phyloP scores from a whole-genome alignment of 2,329 filamentous ascomycete species.

The Xylariomycetidae sp. region DNA sequence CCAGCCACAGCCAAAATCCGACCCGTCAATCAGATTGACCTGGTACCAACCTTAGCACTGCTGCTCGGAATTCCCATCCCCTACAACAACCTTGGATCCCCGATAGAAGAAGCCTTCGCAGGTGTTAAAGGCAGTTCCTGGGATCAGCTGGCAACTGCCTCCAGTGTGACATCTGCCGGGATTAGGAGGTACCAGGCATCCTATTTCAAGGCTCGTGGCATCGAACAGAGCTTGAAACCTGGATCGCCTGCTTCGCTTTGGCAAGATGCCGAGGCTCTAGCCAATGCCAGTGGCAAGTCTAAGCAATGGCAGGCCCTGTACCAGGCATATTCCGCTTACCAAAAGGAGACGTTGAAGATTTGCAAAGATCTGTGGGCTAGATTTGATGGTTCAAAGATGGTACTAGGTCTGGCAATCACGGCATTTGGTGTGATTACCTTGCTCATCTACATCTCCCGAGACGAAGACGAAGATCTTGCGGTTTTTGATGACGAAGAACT shows the following conservation, averaged over 20 bases:
- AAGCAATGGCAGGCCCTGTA: constrained; percentile 40
- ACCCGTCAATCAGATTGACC: constrained; percentile 80
- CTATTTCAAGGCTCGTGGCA: constrained; percentile 69
- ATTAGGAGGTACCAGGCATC: constrained; percentile 85
- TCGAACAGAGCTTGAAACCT: constrained; percentile 55
- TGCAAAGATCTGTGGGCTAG: constrained; percentile 87
- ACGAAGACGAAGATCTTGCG: constrained; percentile 50
- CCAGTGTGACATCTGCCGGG: constrained; percentile 73
- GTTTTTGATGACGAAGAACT: constrained; percentile 53
- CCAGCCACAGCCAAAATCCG: constrained; percentile 71
- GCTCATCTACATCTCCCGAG: constrained; percentile 64
- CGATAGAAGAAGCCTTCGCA: constrained; percentile 90
- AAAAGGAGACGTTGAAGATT: constrained; percentile 69
- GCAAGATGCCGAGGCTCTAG: constrained; percentile 41
- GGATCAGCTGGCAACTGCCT: constrained; percentile 72
- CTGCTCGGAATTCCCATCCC: constrained; percentile 89
- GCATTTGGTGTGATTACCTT: constrained; percentile 63
- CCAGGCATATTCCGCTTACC: constrained; percentile 65
- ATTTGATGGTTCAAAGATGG: constrained; percentile 85
- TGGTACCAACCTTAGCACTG: constrained; percentile 86
- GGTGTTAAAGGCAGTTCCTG: constrained; percentile 65
- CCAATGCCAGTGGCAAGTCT: constrained; percentile 32
- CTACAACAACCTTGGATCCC: constrained; percentile 89
- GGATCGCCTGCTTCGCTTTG: constrained; percentile 54
- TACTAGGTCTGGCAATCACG: constrained; percentile 70